Percentiles rank a stretch among this genome's conserved stretches.
These are phyloP conservation scores for Helianthus tuberosus DNA, from an alignment of 129 eudicot genomes.

Conservation along the genomic window DNA sequence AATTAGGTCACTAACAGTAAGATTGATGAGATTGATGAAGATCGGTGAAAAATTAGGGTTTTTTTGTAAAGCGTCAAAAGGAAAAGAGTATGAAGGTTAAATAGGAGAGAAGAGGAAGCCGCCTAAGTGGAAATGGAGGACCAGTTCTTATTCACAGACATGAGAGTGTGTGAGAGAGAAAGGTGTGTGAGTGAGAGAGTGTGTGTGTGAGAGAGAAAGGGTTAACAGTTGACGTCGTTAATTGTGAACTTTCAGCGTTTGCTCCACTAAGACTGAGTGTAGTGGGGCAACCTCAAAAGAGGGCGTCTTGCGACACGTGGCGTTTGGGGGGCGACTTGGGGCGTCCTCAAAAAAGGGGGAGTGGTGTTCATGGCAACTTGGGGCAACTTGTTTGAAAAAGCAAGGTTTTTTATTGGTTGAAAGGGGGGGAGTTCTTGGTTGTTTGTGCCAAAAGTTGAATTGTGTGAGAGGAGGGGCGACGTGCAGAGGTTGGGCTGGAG, in stretches of 20 bases:
- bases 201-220: constrained; percentile 10
- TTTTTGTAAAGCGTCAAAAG: constrained; percentile 5
- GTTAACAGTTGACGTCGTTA: constrained; percentile 17
- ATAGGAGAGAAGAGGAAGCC: constrained; percentile 41
- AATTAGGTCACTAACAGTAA: neutral
- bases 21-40: constrained; percentile 18
- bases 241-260: constrained; percentile 24
- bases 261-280: no score
- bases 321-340: no score
- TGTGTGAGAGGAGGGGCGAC: no score
- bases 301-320: no score
- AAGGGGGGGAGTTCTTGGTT: no score
- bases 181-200: constrained; percentile 1
- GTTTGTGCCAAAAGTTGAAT: no score
- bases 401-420: no score
- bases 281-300: no score
- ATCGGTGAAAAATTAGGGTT: neutral
- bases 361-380: no score
- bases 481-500: no score
- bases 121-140: constrained; percentile 66
- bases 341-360: no score
- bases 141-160: constrained; percentile 38
- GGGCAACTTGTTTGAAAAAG: no score
- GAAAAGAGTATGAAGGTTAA: neutral
- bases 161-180: constrained; percentile 1